Evolutionary conservation across 2,329 filamentous ascomycete species (phyloP).

Genomic region (Talaromyces sp.): DNA sequence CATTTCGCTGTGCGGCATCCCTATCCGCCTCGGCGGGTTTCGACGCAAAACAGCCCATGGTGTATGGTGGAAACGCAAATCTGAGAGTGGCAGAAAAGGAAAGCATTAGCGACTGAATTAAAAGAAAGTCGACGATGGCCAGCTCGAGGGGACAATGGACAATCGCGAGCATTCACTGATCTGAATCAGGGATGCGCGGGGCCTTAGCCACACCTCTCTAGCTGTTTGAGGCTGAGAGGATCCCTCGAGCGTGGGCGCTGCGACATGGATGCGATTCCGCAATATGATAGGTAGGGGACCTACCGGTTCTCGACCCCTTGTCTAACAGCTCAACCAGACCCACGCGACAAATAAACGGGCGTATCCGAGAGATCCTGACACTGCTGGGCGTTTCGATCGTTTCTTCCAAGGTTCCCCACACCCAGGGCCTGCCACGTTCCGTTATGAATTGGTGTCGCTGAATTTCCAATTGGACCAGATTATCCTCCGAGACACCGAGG

Average conservation of each 20-base stretch:
- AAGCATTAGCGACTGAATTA: constrained; percentile 4
- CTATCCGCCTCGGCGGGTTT: constrained; percentile 46
- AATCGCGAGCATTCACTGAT: constrained; percentile 1
- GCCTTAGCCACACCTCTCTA: constrained; percentile 2
- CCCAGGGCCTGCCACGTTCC: constrained; percentile 22
- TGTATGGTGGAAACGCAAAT: constrained; percentile 13
- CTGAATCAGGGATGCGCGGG: constrained; percentile 28
- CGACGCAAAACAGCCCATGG: constrained; percentile 51
- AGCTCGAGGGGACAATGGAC: neutral
- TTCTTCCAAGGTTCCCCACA: constrained; percentile 23
- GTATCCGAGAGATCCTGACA: constrained; percentile 5
- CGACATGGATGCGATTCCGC: neutral
- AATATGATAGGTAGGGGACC: constrained; percentile 4
- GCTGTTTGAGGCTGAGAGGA: neutral
- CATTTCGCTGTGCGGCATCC: constrained; percentile 47
- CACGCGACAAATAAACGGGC: constrained; percentile 12
- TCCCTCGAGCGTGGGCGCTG: neutral
- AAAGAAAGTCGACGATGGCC: neutral
- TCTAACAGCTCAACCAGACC: constrained; percentile 4
- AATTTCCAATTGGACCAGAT: constrained; percentile 26
- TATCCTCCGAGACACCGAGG: constrained; percentile 18
- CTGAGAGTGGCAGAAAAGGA: neutral
- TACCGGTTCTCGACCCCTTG: constrained; percentile 11
- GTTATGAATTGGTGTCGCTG: constrained; percentile 19
- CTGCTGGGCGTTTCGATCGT: constrained; percentile 15